Conservation (phyloP, 164 flowering plant species). For the Platanus orientalis region DNA sequence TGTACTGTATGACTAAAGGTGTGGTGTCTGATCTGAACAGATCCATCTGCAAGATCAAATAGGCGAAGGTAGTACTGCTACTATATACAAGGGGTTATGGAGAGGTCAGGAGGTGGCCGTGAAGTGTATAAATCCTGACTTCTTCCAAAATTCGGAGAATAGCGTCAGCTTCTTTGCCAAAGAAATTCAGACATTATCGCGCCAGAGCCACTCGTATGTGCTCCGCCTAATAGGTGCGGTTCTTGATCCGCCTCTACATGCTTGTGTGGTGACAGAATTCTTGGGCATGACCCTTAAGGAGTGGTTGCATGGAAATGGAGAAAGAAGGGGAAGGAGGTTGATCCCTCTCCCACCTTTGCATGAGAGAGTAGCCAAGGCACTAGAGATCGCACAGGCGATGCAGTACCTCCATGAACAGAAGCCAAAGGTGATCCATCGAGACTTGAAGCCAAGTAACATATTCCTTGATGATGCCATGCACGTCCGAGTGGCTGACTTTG, state of each 20-base stretch:
- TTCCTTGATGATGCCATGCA: constrained; percentile 51
- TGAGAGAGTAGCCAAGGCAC: constrained; percentile 41
- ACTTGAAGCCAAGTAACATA: constrained; percentile 67
- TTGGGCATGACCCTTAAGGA: constrained; percentile 42
- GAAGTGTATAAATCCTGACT: constrained; percentile 50
- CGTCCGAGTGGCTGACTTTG: constrained; percentile 64
- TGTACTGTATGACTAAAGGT: not conserved
- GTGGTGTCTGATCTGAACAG: constrained; percentile 23
- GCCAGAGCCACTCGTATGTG: constrained; percentile 62
- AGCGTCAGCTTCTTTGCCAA: constrained; percentile 46
- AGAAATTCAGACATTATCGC: constrained; percentile 43
- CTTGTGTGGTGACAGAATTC: constrained; percentile 62
- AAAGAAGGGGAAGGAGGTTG: constrained; percentile 29
- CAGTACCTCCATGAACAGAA: constrained; percentile 60
- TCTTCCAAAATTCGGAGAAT: constrained; percentile 36
- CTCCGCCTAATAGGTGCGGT: constrained; percentile 62
- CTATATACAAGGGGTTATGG: constrained; percentile 53
- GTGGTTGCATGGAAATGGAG: constrained; percentile 60
- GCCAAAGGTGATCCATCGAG: too few species aligned
- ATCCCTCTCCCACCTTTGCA: constrained; percentile 42
- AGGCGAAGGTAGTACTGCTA: constrained; percentile 54
- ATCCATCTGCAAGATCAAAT: constrained; percentile 42
- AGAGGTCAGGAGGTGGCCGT: constrained; percentile 62
- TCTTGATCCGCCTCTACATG: constrained; percentile 48
- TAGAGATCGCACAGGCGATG: constrained; percentile 69